Conservation (phyloP, 2,329 filamentous ascomycete genomes). For the Coniochaeta sp. region DNA sequence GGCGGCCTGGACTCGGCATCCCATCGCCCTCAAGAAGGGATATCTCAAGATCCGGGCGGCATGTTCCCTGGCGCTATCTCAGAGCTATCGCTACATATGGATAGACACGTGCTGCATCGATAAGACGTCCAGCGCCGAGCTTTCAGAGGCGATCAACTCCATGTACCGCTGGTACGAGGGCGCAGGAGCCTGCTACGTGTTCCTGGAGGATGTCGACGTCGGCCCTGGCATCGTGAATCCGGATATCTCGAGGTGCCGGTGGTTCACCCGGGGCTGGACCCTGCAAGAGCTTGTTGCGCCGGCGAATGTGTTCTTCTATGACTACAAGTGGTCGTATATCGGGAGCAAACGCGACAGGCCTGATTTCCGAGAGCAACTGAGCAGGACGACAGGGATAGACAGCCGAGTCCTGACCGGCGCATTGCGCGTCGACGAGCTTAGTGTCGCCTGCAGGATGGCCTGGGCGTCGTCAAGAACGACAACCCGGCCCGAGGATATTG, state of each 20-base stretch:
- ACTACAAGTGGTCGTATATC: not conserved
- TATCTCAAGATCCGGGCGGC: constrained; percentile 2
- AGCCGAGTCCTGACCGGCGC: not conserved
- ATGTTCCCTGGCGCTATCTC: not conserved
- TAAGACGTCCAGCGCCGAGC: constrained; percentile 14
- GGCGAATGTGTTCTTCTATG: not conserved
- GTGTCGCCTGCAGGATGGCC: constrained; percentile 8
- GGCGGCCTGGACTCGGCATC: not conserved
- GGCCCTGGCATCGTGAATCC: not conserved
- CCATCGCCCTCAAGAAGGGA: not conserved
- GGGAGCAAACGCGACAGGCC: not conserved
- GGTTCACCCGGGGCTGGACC: constrained; percentile 1
- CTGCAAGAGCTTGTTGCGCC: not conserved
- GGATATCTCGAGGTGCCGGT: not conserved
- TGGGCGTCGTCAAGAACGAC: constrained; percentile 6
- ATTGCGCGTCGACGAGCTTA: not conserved
- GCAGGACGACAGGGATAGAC: not conserved
- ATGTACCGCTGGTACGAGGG: constrained; percentile 17
- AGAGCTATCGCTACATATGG: constrained; percentile 13
- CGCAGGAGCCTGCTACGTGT: constrained; percentile 14
- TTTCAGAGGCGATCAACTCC: constrained; percentile 14
- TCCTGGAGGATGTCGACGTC: constrained; percentile 10
- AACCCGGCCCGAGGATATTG: constrained; percentile 6
- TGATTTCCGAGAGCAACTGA: not conserved
- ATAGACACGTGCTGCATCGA: constrained; percentile 19